Percentiles rank a stretch among this genome's conserved stretches.
Conservation (phyloP, 2,329 filamentous ascomycete species). For the Colletotrichum musae region DNA sequence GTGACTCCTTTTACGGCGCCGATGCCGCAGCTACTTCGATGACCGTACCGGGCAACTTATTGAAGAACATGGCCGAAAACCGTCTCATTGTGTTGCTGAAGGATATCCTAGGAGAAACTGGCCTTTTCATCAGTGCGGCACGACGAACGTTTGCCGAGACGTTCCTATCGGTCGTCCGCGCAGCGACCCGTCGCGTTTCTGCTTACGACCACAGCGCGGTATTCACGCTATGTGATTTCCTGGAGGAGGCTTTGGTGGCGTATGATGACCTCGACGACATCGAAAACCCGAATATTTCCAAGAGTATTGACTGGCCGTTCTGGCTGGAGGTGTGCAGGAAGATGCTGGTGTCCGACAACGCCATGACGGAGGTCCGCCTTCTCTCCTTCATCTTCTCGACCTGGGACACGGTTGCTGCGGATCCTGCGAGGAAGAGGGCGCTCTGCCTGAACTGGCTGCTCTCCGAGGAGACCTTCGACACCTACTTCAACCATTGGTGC, state of each 20-base stretch:
- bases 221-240: conserved; percentile 91
- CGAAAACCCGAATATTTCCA: conserved; percentile 49
- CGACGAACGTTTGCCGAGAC: conserved; percentile 82
- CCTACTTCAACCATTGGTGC: conserved; percentile 93
- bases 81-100: conserved; percentile 85
- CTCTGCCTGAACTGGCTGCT: conserved; percentile 84
- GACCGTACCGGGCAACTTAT: conserved; percentile 76
- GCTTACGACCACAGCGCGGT: conserved; percentile 87
- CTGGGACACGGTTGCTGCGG: conserved; percentile 80
- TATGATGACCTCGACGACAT: conserved; percentile 63
- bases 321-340: conserved; percentile 86
- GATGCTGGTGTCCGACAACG: conserved; percentile 88
- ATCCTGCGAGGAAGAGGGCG: conserved; percentile 76
- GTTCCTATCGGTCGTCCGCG: conserved; percentile 81
- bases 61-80: conserved; percentile 90
- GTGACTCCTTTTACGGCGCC: conserved; percentile 64
- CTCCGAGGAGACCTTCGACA: conserved; percentile 80
- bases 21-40: conserved; percentile 78
- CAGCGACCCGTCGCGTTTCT: conserved; percentile 81
- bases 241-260: conserved; percentile 84
- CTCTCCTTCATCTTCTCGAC: conserved; percentile 85
- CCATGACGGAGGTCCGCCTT: conserved; percentile 89
- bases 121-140: conserved; percentile 55
- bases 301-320: conserved; percentile 83
- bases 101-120: conserved; percentile 76